Percentiles rank a stretch among this genome's conserved stretches.
These are phyloP conservation scores for Colletotrichum musae DNA, from an alignment of 2,329 filamentous ascomycete genomes.

Conservation along the genomic window DNA sequence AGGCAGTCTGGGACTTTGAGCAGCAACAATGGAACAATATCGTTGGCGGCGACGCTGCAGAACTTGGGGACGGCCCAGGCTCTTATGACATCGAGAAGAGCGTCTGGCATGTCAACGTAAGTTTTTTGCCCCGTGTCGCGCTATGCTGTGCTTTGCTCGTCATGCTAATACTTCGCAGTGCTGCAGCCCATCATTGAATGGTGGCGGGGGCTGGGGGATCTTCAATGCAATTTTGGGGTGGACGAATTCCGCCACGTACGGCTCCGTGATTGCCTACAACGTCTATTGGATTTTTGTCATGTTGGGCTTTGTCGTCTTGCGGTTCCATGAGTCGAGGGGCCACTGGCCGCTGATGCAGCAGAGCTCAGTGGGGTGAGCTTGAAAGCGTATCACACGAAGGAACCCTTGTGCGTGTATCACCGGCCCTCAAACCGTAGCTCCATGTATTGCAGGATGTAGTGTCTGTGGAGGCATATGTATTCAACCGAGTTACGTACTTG, in stretches of 20 bases:
- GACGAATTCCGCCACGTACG: slow-evolving; percentile 90
- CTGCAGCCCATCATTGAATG: slow-evolving; percentile 81
- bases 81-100: slow-evolving; percentile 84
- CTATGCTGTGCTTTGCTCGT: slow-evolving; percentile 34
- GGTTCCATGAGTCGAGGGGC: slow-evolving; percentile 74
- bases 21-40: slow-evolving; percentile 77
- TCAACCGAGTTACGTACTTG: too few species aligned
- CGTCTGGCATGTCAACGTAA: slow-evolving; percentile 86
- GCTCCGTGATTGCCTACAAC: slow-evolving; percentile 89
- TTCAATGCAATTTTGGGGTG: slow-evolving; percentile 91
- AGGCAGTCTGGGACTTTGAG: slow-evolving; percentile 82
- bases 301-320: slow-evolving; percentile 73
- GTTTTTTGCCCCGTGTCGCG: slow-evolving; percentile 47
- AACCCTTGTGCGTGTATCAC: too few species aligned
- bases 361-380: slow-evolving; percentile 41
- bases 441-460: too few species aligned
- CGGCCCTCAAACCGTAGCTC: too few species aligned
- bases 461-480: too few species aligned
- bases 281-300: slow-evolving; percentile 88
- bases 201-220: slow-evolving; percentile 86
- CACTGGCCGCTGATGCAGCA: slow-evolving; percentile 62
- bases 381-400: too few species aligned
- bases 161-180: slow-evolving; percentile 68
- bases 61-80: slow-evolving; percentile 74
- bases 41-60: slow-evolving; percentile 70